phyloP scores from a whole-genome alignment of 768 basidiomycete species.

The Russula sp. region DNA sequence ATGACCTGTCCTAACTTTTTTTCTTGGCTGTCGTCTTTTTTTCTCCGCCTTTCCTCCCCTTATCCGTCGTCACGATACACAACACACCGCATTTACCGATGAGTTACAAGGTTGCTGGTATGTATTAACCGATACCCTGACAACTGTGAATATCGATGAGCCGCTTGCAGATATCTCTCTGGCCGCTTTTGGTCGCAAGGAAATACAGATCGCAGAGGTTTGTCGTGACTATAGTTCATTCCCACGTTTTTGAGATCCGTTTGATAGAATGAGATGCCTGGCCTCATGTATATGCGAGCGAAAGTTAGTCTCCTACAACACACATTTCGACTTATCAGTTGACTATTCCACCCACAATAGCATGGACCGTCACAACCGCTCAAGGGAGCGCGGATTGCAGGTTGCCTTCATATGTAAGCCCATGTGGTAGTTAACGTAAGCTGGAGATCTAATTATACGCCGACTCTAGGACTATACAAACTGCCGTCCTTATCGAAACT shows the following conservation, averaged over 20 bases:
- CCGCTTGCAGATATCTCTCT: constrained; percentile 75
- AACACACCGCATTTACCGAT: constrained; percentile 41
- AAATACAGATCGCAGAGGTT: constrained; percentile 99
- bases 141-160: constrained; percentile 21
- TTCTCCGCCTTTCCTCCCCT: constrained; percentile 31
- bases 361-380: constrained; percentile 79
- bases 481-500: constrained; percentile 98
- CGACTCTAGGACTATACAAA: constrained; percentile 90
- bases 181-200: constrained; percentile 99
- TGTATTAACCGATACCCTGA: constrained; percentile 26
- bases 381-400: constrained; percentile 92
- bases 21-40: constrained; percentile 25
- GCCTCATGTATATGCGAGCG: constrained; percentile 87
- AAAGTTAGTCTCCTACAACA: constrained; percentile 55
- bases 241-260: constrained; percentile 22
- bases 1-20: constrained; percentile 8
- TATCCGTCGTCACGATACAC: constrained; percentile 7
- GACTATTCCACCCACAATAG: constrained; percentile 43
- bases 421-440: constrained; percentile 1
- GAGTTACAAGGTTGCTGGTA: constrained; percentile 91
- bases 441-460: constrained; percentile 14
- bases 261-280: constrained; percentile 85
- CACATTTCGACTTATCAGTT: constrained; percentile 13
- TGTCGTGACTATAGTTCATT: constrained; percentile 28
- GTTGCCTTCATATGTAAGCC: constrained; percentile 92